Evolutionary conservation across 2,329 filamentous ascomycete genomes (phyloP).

Genomic region (Arthrocladium fulminans): DNA sequence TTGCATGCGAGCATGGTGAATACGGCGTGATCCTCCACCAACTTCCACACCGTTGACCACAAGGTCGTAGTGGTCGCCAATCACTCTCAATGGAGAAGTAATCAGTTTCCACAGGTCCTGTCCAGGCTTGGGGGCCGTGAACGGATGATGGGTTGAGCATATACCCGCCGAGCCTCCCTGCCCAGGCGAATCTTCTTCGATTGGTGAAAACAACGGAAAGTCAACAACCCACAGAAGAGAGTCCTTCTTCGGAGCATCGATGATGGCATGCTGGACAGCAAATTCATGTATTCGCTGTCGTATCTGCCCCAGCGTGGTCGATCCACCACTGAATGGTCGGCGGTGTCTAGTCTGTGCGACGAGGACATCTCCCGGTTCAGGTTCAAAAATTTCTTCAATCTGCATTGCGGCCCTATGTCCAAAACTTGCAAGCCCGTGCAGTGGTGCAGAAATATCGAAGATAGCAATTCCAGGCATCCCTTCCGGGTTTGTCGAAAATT

Average conservation of each 20-base stretch:
- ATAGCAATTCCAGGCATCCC: constrained; percentile 76
- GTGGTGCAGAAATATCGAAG: constrained; percentile 62
- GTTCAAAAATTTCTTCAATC: constrained; percentile 43
- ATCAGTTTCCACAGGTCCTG: constrained; percentile 66
- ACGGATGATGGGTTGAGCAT: constrained; percentile 86
- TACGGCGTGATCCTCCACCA: constrained; percentile 85
- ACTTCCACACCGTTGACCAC: constrained; percentile 93
- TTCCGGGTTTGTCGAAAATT: constrained; percentile 59
- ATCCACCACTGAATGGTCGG: constrained; percentile 60
- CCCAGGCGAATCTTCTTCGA: constrained; percentile 57
- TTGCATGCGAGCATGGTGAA: constrained; percentile 75
- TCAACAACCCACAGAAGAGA: constrained; percentile 77
- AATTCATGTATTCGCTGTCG: constrained; percentile 60
- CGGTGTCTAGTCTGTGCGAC: constrained; percentile 68
- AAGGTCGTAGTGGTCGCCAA: constrained; percentile 88
- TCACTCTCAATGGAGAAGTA: constrained; percentile 60
- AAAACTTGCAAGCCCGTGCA: constrained; percentile 67
- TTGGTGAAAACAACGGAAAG: constrained; percentile 84
- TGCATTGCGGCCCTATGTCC: constrained; percentile 62
- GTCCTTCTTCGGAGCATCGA: constrained; percentile 46
- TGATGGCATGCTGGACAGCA: constrained; percentile 55
- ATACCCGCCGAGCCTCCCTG: constrained; percentile 76
- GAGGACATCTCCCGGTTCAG: constrained; percentile 67
- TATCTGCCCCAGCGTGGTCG: constrained; percentile 58
- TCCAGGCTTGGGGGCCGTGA: constrained; percentile 71